These are phyloP conservation scores for Neurospora crassa DNA, from an alignment of 2,329 filamentous ascomycete species.

Conservation along the genomic window DNA sequence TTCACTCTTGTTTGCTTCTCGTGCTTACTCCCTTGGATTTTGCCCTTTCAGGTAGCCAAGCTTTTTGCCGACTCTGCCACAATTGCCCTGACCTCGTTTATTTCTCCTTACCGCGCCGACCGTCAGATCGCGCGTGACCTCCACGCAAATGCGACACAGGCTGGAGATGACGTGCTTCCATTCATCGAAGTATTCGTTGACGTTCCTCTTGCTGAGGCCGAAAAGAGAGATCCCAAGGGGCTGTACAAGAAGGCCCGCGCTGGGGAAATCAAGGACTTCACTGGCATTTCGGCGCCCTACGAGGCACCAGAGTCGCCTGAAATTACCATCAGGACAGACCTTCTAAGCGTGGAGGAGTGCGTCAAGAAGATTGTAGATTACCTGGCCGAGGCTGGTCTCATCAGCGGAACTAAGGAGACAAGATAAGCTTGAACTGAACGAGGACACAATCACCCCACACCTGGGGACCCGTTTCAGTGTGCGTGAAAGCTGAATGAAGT, in stretches of 20 bases:
- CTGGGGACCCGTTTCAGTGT: not conserved
- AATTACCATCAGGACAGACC: constrained; percentile 74
- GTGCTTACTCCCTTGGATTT: not conserved
- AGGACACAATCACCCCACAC: not conserved
- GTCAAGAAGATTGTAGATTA: constrained; percentile 78
- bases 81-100: constrained; percentile 90
- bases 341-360: constrained; percentile 79
- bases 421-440: constrained; percentile 7
- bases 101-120: constrained; percentile 87
- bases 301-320: constrained; percentile 81
- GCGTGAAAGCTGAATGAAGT: not conserved
- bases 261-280: constrained; percentile 95
- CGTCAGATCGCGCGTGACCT: constrained; percentile 71
- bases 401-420: constrained; percentile 25
- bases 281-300: constrained; percentile 89
- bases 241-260: constrained; percentile 94
- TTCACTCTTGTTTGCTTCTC: not conserved
- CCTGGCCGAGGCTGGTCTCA: constrained; percentile 59
- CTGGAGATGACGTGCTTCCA: constrained; percentile 59
- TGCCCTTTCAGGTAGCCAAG: constrained; percentile 61
- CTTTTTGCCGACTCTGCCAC: constrained; percentile 87
- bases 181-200: constrained; percentile 95
- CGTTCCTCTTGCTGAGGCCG: constrained; percentile 81
- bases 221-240: constrained; percentile 94
- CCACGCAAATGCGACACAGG: constrained; percentile 52